Percentiles rank a stretch among this genome's conserved stretches.
These are phyloP conservation scores for Cafeteria roenbergensis DNA, from an alignment of 108 stramenopile genomes.

Conservation along the genomic window DNA sequence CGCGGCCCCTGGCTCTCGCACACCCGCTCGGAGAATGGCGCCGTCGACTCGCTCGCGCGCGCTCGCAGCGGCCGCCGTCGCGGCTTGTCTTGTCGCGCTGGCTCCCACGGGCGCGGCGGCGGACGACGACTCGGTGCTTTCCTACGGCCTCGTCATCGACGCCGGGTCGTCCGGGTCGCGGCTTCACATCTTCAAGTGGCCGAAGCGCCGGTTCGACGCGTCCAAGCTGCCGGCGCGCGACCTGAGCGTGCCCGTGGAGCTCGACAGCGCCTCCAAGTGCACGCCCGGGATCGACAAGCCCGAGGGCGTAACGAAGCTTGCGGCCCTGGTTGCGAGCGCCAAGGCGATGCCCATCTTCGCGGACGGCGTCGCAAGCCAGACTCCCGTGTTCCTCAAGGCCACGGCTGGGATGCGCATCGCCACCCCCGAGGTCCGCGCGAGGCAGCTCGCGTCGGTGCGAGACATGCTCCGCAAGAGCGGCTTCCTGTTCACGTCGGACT, in stretches of 20 bases:
- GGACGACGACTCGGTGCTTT: not conserved
- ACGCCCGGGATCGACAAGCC: not conserved
- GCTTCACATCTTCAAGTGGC: constrained; percentile 33
- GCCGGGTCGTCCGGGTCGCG: constrained; percentile 31
- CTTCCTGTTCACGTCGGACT: constrained; percentile 56
- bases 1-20: too few species aligned
- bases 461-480: constrained; percentile 53
- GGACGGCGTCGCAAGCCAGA: constrained; percentile 23
- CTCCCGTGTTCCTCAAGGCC: constrained; percentile 75
- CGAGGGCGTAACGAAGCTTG: not conserved
- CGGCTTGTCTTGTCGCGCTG: too few species aligned
- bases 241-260: not conserved
- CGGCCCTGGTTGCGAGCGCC: not conserved
- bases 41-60: too few species aligned
- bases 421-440: constrained; percentile 41
- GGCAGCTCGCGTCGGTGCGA: constrained; percentile 50
- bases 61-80: too few species aligned
- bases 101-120: too few species aligned
- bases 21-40: too few species aligned
- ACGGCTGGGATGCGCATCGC: constrained; percentile 67
- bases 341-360: not conserved
- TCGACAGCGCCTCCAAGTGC: not conserved
- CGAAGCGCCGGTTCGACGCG: constrained; percentile 24
- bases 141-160: constrained; percentile 25
- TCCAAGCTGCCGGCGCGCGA: constrained; percentile 19